phyloP scores from a whole-genome alignment of 768 basidiomycete genomes.

The Neoboletus subvelutipes region DNA sequence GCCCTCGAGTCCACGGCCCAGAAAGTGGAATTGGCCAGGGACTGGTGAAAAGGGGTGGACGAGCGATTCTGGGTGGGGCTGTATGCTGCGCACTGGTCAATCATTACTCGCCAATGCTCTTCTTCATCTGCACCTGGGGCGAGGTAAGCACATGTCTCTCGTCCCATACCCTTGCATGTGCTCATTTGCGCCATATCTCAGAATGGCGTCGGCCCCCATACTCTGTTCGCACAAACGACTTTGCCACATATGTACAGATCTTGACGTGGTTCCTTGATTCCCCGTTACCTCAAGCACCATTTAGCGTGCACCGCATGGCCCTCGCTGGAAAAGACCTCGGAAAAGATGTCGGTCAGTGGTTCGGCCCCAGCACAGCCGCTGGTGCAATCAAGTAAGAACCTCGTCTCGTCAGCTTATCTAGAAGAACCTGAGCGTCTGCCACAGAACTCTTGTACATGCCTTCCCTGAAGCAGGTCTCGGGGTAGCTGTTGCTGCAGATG shows the following conservation, averaged over 20 bases:
- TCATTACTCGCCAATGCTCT: constrained; percentile 79
- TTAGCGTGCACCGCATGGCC: constrained; percentile 96
- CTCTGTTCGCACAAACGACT: constrained; percentile 57
- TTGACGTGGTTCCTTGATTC: constrained; percentile 95
- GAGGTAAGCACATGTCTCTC: constrained; percentile 45
- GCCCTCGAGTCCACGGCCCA: constrained; percentile 43
- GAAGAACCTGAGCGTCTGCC: constrained; percentile 3
- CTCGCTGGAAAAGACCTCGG: constrained; percentile 92
- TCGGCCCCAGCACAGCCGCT: constrained; percentile 96
- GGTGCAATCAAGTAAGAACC: constrained; percentile 82
- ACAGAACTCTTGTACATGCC: constrained; percentile 69
- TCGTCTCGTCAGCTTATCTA: neutral
- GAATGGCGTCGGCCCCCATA: constrained; percentile 83
- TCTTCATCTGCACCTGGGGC: constrained; percentile 70
- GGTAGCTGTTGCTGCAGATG: constrained; percentile 81
- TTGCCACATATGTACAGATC: constrained; percentile 87
- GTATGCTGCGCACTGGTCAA: constrained; percentile 89
- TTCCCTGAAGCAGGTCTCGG: constrained; percentile 82
- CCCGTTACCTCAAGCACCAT: constrained; percentile 79
- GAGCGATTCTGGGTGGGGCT: constrained; percentile 87
- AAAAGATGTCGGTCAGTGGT: constrained; percentile 96
- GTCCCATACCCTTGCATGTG: neutral
- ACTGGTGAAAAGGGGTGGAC: constrained; percentile 78
- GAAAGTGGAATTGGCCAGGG: constrained; percentile 63
- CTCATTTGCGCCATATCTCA: constrained; percentile 31